phyloP scores from a whole-genome alignment of 2,329 filamentous ascomycete species.

The Uncinocarpus reesii region DNA sequence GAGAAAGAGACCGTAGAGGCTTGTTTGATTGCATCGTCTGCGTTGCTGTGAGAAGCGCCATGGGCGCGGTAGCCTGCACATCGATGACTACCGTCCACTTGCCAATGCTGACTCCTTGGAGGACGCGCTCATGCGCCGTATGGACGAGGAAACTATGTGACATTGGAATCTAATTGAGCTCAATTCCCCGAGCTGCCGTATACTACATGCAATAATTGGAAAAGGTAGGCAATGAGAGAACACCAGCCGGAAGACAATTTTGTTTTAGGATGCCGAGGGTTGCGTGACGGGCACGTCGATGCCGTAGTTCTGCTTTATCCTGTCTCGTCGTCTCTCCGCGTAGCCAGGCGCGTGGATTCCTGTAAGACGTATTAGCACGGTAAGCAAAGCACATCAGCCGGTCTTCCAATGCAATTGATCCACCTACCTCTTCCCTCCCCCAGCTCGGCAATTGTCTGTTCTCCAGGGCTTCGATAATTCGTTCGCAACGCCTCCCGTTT shows the following conservation, averaged over 20 bases:
- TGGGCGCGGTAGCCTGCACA: too few species aligned
- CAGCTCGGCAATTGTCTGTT: conserved; percentile 69
- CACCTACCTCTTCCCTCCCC: conserved; percentile 73
- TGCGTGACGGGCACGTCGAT: conserved; percentile 64
- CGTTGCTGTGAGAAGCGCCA: too few species aligned
- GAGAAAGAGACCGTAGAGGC: too few species aligned
- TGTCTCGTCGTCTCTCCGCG: conserved; percentile 68
- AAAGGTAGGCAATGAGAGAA: not conserved
- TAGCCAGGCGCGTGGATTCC: conserved; percentile 74
- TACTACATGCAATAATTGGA: conserved; percentile 15
- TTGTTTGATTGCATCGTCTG: too few species aligned
- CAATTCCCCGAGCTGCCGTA: conserved; percentile 8
- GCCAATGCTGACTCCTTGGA: too few species aligned
- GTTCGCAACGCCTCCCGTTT: conserved; percentile 64
- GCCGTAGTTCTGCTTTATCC: conserved; percentile 78
- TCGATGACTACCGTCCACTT: too few species aligned
- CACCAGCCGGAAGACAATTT: not conserved
- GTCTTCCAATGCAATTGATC: not conserved
- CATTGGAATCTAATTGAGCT: conserved; percentile 9
- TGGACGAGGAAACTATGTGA: conserved; percentile 3
- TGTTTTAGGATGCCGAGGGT: conserved; percentile 27
- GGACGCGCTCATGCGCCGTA: not conserved
- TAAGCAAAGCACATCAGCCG: not conserved
- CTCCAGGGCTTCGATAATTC: conserved; percentile 61
- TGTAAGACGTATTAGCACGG: conserved; percentile 30